Evolutionary conservation across 805 yeast genomes (phyloP).

Genomic region (Metschnikowia bowlesiae): DNA sequence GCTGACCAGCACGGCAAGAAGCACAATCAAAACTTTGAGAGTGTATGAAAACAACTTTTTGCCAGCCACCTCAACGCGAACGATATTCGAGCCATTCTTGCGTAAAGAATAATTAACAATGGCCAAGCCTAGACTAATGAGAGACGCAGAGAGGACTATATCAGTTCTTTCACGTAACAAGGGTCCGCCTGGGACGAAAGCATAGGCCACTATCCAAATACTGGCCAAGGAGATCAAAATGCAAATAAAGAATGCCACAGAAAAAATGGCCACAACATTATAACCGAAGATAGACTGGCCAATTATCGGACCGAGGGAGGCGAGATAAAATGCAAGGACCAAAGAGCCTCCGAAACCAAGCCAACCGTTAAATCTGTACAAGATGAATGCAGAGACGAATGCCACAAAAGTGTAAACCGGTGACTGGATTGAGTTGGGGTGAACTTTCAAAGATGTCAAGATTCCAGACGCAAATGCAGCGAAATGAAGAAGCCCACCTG

Average conservation of each 20-base stretch:
- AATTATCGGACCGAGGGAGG: conserved; percentile 56
- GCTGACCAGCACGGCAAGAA: conserved; percentile 51
- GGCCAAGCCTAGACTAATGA: conserved; percentile 51
- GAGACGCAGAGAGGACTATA: conserved; percentile 57
- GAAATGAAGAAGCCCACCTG: conserved; percentile 71
- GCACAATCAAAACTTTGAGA: conserved; percentile 34
- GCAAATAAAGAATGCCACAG: conserved; percentile 45
- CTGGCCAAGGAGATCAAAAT: conserved; percentile 67
- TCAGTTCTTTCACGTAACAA: conserved; percentile 85
- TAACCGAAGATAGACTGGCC: conserved; percentile 54
- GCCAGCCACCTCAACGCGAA: conserved; percentile 19
- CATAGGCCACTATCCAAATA: conserved; percentile 97
- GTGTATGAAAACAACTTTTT: conserved; percentile 20
- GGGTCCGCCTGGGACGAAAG: conserved; percentile 95
- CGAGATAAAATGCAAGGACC: conserved; percentile 54
- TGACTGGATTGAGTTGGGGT: conserved; percentile 22
- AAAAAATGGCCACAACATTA: conserved; percentile 52
- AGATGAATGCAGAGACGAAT: conserved; percentile 44
- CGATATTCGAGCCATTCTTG: conserved; percentile 20
- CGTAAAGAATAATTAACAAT: conserved; percentile 36
- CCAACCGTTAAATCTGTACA: conserved; percentile 62
- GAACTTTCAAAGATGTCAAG: conserved; percentile 22
- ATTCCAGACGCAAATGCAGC: conserved; percentile 54
- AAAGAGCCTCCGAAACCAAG: conserved; percentile 71
- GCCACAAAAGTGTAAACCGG: conserved; percentile 38